These are phyloP conservation scores for Microthlaspi erraticum DNA, from an alignment of 345 rosid genomes.

Conservation along the genomic window DNA sequence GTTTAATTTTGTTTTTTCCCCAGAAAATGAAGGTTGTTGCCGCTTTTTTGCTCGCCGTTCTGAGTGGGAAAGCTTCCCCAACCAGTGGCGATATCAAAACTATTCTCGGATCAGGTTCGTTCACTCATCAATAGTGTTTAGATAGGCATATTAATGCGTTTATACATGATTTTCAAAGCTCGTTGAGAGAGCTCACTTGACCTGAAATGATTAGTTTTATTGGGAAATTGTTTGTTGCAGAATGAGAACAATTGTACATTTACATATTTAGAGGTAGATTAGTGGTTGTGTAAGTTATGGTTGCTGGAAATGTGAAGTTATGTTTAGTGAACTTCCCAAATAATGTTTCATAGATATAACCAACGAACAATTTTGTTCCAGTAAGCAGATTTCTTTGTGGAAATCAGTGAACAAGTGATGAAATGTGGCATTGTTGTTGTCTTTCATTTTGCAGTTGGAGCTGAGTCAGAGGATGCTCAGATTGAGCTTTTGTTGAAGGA, in stretches of 20 bases:
- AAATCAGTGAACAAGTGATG: not conserved
- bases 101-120: conserved; percentile 75
- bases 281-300: too few relatives aligned
- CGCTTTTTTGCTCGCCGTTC: conserved; percentile 70
- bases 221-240: too few relatives aligned
- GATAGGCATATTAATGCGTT: too few relatives aligned
- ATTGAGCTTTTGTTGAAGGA: conserved; percentile 65
- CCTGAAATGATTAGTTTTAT: too few relatives aligned
- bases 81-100: conserved; percentile 56
- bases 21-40: conserved; percentile 78
- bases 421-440: not conserved
- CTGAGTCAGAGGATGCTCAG: conserved; percentile 62
- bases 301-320: not conserved
- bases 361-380: not conserved
- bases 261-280: too few relatives aligned
- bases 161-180: too few relatives aligned
- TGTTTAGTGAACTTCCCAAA: not conserved
- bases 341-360: too few relatives aligned
- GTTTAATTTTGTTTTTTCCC: not conserved
- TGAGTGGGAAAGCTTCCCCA: conserved; percentile 72
- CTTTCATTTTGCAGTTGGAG: conserved; percentile 59
- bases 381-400: not conserved
- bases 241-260: too few relatives aligned
- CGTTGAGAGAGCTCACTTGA: too few relatives aligned
- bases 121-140: too few relatives aligned